Percentiles rank a stretch among this genome's conserved stretches.
These are phyloP conservation scores for Pulveroboletus sp. DNA, from an alignment of 1,284 basidiomycete species.

Conservation along the genomic window DNA sequence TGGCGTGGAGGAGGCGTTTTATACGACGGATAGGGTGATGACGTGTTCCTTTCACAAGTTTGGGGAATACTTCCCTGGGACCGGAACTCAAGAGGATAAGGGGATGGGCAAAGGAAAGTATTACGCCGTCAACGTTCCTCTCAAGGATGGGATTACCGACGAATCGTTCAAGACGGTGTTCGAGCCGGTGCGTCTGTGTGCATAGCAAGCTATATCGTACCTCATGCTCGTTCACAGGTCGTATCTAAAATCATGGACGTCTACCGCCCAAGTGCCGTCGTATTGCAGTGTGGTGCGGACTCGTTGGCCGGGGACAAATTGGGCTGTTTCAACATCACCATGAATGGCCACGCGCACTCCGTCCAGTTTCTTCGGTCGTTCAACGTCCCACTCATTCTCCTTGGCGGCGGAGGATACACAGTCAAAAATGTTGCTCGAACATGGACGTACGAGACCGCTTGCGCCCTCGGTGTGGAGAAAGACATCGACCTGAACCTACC, in stretches of 20 bases:
- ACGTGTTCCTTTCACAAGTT: constrained; percentile 96
- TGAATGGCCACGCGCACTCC: constrained; percentile 93
- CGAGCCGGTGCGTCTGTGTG: constrained; percentile 67
- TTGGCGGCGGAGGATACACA: constrained; percentile 97
- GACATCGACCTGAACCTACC: constrained; percentile 83
- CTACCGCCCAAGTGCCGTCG: constrained; percentile 86
- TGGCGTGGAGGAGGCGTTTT: constrained; percentile 98
- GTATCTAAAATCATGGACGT: constrained; percentile 88
- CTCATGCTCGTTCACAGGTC: constrained; percentile 50
- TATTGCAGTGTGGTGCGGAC: constrained; percentile 96
- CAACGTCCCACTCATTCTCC: constrained; percentile 85
- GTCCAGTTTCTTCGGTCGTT: constrained; percentile 85
- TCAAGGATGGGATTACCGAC: constrained; percentile 94
- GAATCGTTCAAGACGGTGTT: constrained; percentile 82
- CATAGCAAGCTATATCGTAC: not conserved
- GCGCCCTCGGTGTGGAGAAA: constrained; percentile 83
- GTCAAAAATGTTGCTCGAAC: constrained; percentile 93
- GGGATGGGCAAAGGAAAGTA: constrained; percentile 87
- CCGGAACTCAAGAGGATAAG: constrained; percentile 83
- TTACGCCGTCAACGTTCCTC: constrained; percentile 91
- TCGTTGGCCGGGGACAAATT: constrained; percentile 95
- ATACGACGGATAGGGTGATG: constrained; percentile 96
- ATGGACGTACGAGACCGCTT: constrained; percentile 97
- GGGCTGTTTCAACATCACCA: constrained; percentile 94
- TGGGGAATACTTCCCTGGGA: constrained; percentile 97